These are phyloP conservation scores for Antarctomyces pellizariae DNA, from an alignment of 495 filamentous ascomycete species.

Conservation along the genomic window DNA sequence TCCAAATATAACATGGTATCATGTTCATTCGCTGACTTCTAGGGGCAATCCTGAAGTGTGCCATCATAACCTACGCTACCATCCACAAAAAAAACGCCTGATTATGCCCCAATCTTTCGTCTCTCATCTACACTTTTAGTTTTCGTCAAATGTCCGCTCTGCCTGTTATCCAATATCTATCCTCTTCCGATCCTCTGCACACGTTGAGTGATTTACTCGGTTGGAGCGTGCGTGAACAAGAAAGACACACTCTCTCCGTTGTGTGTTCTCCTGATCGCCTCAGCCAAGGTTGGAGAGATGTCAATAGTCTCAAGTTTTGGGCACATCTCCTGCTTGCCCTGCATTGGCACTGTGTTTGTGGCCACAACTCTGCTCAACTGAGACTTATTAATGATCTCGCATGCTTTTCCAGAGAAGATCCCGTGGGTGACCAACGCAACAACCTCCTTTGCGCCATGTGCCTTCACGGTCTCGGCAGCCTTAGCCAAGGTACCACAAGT, in stretches of 20 bases:
- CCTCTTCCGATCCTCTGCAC: no score
- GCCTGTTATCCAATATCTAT: no score
- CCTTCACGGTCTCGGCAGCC: constrained; percentile 75
- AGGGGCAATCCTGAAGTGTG: no score
- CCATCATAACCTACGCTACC: no score
- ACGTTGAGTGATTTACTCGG: no score
- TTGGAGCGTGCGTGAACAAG: constrained; percentile 76
- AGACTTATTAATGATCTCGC: constrained; percentile 72
- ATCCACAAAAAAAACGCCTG: no score
- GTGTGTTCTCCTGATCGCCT: constrained; percentile 72
- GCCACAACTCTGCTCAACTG: constrained; percentile 60
- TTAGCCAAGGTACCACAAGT: constrained; percentile 90
- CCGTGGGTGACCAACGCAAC: constrained; percentile 93
- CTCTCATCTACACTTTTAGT: no score
- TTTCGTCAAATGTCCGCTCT: no score
- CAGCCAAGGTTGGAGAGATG: constrained; percentile 55
- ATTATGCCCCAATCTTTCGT: no score
- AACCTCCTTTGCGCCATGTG: constrained; percentile 68
- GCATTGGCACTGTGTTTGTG: constrained; percentile 89
- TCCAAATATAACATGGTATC: no score
- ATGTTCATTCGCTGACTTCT: no score
- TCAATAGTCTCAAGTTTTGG: constrained; percentile 74
- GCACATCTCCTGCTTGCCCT: constrained; percentile 58
- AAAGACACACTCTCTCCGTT: constrained; percentile 89
- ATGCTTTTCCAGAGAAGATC: constrained; percentile 78